These are phyloP conservation scores for Botrytis deweyae DNA, from an alignment of 2,329 filamentous ascomycete species.

Conservation along the genomic window DNA sequence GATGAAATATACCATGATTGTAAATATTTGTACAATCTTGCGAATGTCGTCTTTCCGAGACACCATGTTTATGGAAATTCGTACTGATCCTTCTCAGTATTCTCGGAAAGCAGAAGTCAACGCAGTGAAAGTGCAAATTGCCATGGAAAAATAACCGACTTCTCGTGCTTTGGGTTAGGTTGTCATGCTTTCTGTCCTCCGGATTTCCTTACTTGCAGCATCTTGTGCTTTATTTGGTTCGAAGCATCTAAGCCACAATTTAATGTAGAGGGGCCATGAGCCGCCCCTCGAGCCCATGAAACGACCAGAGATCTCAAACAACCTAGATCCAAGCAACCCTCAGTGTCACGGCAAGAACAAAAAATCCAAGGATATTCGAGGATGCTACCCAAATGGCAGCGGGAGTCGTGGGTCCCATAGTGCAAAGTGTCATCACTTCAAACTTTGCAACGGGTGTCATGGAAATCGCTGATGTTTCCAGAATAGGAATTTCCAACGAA, in stretches of 20 bases:
- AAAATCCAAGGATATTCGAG: constrained; percentile 1
- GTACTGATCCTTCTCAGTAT: background rate
- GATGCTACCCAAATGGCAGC: constrained; percentile 20
- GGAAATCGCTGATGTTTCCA: constrained; percentile 21
- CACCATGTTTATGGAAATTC: constrained; percentile 9
- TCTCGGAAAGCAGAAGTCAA: background rate
- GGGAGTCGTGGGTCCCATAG: constrained; percentile 13
- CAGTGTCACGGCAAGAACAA: constrained; percentile 7
- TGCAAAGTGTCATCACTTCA: constrained; percentile 21
- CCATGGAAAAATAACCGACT: background rate
- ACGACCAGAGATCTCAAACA: constrained; percentile 18
- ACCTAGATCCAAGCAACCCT: constrained; percentile 15
- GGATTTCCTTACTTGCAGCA: constrained; percentile 16
- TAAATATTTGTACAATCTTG: constrained; percentile 16
- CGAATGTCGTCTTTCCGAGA: constrained; percentile 17
- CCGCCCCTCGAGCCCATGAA: constrained; percentile 15
- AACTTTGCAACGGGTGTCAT: constrained; percentile 20
- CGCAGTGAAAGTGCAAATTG: background rate
- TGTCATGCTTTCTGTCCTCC: constrained; percentile 17
- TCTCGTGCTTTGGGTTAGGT: constrained; percentile 16
- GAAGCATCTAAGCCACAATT: constrained; percentile 14
- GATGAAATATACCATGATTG: constrained; percentile 12
- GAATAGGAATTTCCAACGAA: constrained; percentile 12
- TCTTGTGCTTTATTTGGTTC: constrained; percentile 14
- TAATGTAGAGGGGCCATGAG: constrained; percentile 5